A percentile compares a stretch with the other conserved stretches of the same genome.
Evolutionary conservation across 306 rosid genomes (phyloP).

Genomic region (Ormosia semicastrata): DNA sequence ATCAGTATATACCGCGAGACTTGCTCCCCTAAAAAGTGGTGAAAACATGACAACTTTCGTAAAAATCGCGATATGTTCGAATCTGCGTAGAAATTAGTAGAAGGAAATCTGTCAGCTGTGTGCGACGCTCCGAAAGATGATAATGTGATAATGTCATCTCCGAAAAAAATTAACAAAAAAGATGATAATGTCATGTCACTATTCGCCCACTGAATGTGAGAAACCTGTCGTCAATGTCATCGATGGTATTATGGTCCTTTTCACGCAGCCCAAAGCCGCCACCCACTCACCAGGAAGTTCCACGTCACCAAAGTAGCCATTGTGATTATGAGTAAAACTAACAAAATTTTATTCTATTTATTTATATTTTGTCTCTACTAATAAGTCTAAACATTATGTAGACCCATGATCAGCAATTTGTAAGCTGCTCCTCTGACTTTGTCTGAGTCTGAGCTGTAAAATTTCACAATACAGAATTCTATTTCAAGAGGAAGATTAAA

Average conservation of each 20-base stretch:
- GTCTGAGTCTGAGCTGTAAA: conserved; percentile 43
- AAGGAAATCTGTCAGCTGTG: too few species aligned
- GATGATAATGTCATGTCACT: background rate
- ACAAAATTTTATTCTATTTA: background rate
- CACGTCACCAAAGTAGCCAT: conserved; percentile 23
- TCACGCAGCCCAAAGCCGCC: background rate
- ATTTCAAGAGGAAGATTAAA: background rate
- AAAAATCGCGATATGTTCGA: conserved; percentile 5
- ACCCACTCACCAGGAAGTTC: background rate
- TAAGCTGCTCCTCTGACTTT: conserved; percentile 6
- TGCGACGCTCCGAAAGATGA: too few species aligned
- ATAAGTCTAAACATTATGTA: background rate
- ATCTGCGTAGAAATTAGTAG: background rate
- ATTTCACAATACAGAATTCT: background rate
- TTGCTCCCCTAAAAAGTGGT: background rate
- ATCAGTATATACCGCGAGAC: background rate
- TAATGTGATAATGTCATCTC: too few species aligned
- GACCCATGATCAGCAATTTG: background rate
- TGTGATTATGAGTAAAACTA: background rate
- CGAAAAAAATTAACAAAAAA: too few species aligned
- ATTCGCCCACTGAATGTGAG: background rate
- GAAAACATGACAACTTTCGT: background rate
- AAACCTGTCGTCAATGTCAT: background rate
- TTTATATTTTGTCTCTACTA: conserved; percentile 25
- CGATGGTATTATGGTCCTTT: conserved; percentile 24